phyloP scores from a whole-genome alignment of 2,329 filamentous ascomycete species.

The Verticillium nubilum region DNA sequence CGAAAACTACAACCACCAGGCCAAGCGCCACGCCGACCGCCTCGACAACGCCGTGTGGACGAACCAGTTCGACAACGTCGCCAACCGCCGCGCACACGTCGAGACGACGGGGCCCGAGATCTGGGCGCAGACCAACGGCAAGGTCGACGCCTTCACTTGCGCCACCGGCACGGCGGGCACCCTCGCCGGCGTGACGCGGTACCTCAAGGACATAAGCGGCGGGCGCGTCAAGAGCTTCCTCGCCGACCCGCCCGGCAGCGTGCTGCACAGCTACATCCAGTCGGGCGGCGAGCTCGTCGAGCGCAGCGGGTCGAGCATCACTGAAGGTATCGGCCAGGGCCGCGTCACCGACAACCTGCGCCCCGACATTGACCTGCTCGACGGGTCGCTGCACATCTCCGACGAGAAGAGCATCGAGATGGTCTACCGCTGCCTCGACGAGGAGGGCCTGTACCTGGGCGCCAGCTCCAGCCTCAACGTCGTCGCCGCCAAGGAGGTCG shows the following conservation, averaged over 20 bases:
- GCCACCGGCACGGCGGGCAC: constrained; percentile 91
- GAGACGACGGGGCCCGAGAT: constrained; percentile 98
- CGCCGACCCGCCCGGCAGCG: constrained; percentile 88
- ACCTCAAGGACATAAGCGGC: constrained; percentile 75
- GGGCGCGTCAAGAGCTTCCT: constrained; percentile 82
- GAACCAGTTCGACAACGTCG: constrained; percentile 96
- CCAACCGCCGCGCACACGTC: constrained; percentile 89
- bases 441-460: constrained; percentile 92
- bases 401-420: constrained; percentile 96
- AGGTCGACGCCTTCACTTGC: constrained; percentile 90
- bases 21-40: constrained; percentile 77
- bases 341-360: constrained; percentile 91
- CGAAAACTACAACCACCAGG: constrained; percentile 97
- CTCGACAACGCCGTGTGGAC: constrained; percentile 94
- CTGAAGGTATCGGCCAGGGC: constrained; percentile 95
- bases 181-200: constrained; percentile 81
- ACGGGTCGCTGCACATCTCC: constrained; percentile 76
- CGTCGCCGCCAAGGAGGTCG: constrained; percentile 89
- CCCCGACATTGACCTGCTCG: constrained; percentile 77
- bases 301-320: constrained; percentile 80
- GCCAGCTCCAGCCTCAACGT: constrained; percentile 94
- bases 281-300: constrained; percentile 82
- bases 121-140: constrained; percentile 84
- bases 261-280: constrained; percentile 86
- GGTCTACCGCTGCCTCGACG: constrained; percentile 93